Evolutionary conservation across 768 basidiomycete genomes (phyloP).

Genomic region (Fibroporia radiculosa): DNA sequence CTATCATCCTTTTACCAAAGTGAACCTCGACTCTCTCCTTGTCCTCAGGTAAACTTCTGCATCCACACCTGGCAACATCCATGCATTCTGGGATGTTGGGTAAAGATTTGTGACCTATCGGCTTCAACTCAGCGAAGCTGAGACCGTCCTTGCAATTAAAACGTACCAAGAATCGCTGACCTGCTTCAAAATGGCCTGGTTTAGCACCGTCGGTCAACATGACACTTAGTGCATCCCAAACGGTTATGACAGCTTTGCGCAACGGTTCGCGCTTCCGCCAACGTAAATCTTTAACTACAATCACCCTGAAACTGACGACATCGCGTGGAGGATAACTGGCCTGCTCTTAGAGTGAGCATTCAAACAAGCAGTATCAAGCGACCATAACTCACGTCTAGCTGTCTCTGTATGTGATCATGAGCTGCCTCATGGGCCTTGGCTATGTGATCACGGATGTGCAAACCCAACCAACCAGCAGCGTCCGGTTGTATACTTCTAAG

Average conservation of each 20-base stretch:
- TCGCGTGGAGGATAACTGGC: conserved; percentile 62
- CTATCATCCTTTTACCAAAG: background rate
- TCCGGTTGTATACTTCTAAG: conserved; percentile 27
- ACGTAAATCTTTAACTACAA: conserved; percentile 57
- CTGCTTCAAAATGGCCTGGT: conserved; percentile 45
- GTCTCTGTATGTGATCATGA: conserved; percentile 58
- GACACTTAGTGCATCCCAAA: conserved; percentile 69
- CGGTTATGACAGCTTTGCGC: conserved; percentile 67
- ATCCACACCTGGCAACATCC: conserved; percentile 56
- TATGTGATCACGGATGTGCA: conserved; percentile 40
- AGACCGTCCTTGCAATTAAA: background rate
- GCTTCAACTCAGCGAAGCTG: no score
- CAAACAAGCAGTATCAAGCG: no score
- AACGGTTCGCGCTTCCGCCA: conserved; percentile 42
- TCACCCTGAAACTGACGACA: conserved; percentile 68
- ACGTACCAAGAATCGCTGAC: conserved; percentile 63
- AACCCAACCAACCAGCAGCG: conserved; percentile 61
- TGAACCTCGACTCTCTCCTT: conserved; percentile 8
- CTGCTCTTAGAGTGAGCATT: conserved; percentile 23
- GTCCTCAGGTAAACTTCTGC: conserved; percentile 68
- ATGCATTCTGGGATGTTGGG: conserved; percentile 60
- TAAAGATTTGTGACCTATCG: conserved; percentile 58
- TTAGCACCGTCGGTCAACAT: conserved; percentile 42
- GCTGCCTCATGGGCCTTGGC: conserved; percentile 42
- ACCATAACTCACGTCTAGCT: conserved; percentile 67